Evolutionary conservation across 345 rosid genomes (phyloP), one percentile per base, ranked within the genome.

Genomic region (Psidium guajava): DNA sequence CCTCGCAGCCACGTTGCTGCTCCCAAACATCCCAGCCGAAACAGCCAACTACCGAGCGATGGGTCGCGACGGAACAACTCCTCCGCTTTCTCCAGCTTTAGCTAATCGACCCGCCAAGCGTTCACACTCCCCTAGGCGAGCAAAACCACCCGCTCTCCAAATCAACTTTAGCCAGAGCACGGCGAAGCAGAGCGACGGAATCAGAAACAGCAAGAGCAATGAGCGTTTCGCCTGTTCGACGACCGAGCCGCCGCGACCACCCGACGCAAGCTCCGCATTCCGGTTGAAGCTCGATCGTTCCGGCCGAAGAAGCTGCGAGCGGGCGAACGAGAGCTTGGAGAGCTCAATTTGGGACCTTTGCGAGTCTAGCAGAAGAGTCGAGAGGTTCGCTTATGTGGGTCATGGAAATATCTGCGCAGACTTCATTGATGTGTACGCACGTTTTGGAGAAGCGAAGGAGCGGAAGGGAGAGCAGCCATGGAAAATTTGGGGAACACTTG

Each of bases 1-100:
- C 94, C 98, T 91, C 87, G 95, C 91, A 83, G 90, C 91, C 83
- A 96, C 91, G 92, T 96, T 96, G 88, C 86, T 85, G 90, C 91
- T 94, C 82, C 86, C 87, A 88, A 90, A 92, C 99, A 95, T 95
- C 85, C 86, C 86, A 75, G 9, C 85, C 80, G 54, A 81, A 82
- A 5, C 42, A 15, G 42, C 56, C 58, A 20, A 52, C 20, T 8
- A 24, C 83, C 54, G 42, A 52, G 54, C 59, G n/a, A 22, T 56
- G 59, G 27, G 59, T 11, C 27, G n/a, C n/a, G n/a, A 20, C 59
- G 2, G 21, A 3, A 56, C n/a, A 56, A 56, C 59, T 56, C 59
- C 27, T 24, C 59, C n/a, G n/a, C n/a, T 25, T 24, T 24, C n/a
- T 10, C 59, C 59, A 56, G 59, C 59, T 56, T 56, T 24, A 9